A percentile compares a stretch with the other conserved stretches of the same genome.
Conservation (phyloP, 768 basidiomycete species). For the Dacryopinax spathularia region DNA sequence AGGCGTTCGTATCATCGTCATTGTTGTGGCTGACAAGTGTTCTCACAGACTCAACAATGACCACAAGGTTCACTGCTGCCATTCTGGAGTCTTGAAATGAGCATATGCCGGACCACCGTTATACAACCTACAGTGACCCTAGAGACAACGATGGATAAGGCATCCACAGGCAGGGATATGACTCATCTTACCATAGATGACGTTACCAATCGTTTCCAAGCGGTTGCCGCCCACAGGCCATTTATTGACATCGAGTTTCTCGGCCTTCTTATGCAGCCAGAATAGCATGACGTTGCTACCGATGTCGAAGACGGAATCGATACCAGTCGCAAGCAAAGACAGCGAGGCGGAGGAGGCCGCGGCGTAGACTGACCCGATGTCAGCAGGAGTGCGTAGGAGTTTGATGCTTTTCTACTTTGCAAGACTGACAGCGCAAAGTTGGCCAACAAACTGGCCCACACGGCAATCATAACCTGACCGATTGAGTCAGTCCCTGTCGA, state of each 20-base stretch:
- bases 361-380: slow-evolving; percentile 58
- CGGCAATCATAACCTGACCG: slow-evolving; percentile 67
- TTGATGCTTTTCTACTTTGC: slow-evolving; percentile 38
- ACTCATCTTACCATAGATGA: slow-evolving; percentile 51
- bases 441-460: slow-evolving; percentile 65
- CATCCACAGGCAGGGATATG: background rate
- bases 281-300: slow-evolving; percentile 72
- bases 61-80: slow-evolving; percentile 79
- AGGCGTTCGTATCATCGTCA: slow-evolving; percentile 37
- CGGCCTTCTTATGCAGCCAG: slow-evolving; percentile 62
- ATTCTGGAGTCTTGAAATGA: slow-evolving; percentile 40
- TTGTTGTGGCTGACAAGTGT: slow-evolving; percentile 45
- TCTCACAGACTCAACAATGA: slow-evolving; percentile 75
- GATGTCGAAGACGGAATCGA: slow-evolving; percentile 77
- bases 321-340: slow-evolving; percentile 75
- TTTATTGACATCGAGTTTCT: slow-evolving; percentile 56
- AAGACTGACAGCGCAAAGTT: slow-evolving; percentile 61
- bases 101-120: background rate
- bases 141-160: background rate
- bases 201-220: slow-evolving; percentile 79
- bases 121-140: background rate
- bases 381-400: slow-evolving; percentile 10
- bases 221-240: slow-evolving; percentile 91
- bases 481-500: background rate
- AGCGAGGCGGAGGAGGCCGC: slow-evolving; percentile 73